phyloP scores from a whole-genome alignment of 768 basidiomycete species.

The Rhizopogon vesiculosus region DNA sequence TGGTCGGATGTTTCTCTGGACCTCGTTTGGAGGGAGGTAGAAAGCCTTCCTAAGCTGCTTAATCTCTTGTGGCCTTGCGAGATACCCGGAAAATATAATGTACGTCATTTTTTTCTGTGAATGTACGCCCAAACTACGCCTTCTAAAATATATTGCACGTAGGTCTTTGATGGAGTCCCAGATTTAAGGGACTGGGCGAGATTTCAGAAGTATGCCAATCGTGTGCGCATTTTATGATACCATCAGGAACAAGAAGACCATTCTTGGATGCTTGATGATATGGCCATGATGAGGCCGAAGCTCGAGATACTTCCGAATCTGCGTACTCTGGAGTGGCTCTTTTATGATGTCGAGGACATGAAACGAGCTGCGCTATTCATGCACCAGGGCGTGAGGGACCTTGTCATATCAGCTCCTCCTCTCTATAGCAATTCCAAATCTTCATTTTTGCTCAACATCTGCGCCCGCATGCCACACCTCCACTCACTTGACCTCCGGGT shows the following conservation, averaged over 20 bases:
- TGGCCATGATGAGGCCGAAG: slow-evolving; percentile 49
- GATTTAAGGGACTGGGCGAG: slow-evolving; percentile 46
- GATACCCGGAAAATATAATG: too few relatives aligned
- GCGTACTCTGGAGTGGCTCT: slow-evolving; percentile 44
- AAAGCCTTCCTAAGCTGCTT: slow-evolving; percentile 42
- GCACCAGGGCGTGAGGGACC: slow-evolving; percentile 43
- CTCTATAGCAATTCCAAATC: slow-evolving; percentile 8
- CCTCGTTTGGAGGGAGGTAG: slow-evolving; percentile 52
- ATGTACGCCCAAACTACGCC: too few relatives aligned
- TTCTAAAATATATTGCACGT: neutral
- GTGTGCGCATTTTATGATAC: slow-evolving; percentile 35
- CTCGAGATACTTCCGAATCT: slow-evolving; percentile 35
- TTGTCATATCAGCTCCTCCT: slow-evolving; percentile 12
- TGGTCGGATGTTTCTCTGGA: slow-evolving; percentile 60
- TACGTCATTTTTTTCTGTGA: too few relatives aligned
- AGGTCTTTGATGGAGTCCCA: slow-evolving; percentile 39
- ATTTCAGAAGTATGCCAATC: slow-evolving; percentile 30
- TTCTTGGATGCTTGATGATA: slow-evolving; percentile 36
- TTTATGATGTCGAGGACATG: slow-evolving; percentile 6
- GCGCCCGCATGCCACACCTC: slow-evolving; percentile 47
- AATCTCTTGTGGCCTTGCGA: slow-evolving; percentile 13
- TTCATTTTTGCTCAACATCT: slow-evolving; percentile 32
- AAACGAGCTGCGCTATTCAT: slow-evolving; percentile 51
- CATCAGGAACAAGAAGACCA: slow-evolving; percentile 6
- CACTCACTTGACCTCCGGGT: slow-evolving; percentile 43